These are phyloP conservation scores for Ascocoryne sarcoides DNA, from an alignment of 2,329 filamentous ascomycete genomes.

Conservation along the genomic window DNA sequence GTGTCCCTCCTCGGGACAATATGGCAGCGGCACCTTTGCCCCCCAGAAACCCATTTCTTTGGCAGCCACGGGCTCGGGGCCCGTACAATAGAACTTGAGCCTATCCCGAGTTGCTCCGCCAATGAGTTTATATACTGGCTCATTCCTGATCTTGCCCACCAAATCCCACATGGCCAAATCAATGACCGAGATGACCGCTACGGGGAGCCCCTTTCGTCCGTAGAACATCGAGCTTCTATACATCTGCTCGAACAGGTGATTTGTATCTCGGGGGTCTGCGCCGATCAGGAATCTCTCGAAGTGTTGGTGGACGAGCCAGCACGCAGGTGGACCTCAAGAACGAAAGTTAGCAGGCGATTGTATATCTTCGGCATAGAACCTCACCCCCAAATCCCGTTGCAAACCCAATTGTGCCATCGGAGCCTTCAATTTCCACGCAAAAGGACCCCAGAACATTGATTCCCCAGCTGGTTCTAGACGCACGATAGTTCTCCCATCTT, in stretches of 20 bases:
- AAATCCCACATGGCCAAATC: conserved; percentile 91
- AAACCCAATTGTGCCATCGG: conserved; percentile 86
- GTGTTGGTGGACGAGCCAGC: conserved; percentile 89
- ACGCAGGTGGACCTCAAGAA: conserved; percentile 69
- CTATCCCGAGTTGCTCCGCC: conserved; percentile 79
- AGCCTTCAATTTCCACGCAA: conserved; percentile 79
- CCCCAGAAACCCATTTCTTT: conserved; percentile 85
- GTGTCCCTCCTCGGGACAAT: conserved; percentile 79
- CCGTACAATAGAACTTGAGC: conserved; percentile 90
- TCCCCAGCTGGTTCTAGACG: conserved; percentile 84
- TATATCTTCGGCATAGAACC: background rate
- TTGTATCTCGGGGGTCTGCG: conserved; percentile 82
- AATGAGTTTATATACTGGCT: conserved; percentile 91
- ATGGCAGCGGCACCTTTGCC: conserved; percentile 82
- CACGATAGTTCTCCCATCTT: conserved; percentile 77
- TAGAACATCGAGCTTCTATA: conserved; percentile 96
- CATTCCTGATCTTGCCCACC: conserved; percentile 79
- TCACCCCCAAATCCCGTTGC: conserved; percentile 83
- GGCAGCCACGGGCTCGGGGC: conserved; percentile 71
- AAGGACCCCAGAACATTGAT: conserved; percentile 94
- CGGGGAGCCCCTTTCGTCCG: conserved; percentile 81
- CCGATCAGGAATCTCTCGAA: conserved; percentile 88
- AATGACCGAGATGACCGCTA: conserved; percentile 89
- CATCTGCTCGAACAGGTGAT: conserved; percentile 92
- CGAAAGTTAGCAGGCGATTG: conserved; percentile 4